Conservation (phyloP, 345 rosid genomes). For the Psidium friedrichsthalianum region DNA sequence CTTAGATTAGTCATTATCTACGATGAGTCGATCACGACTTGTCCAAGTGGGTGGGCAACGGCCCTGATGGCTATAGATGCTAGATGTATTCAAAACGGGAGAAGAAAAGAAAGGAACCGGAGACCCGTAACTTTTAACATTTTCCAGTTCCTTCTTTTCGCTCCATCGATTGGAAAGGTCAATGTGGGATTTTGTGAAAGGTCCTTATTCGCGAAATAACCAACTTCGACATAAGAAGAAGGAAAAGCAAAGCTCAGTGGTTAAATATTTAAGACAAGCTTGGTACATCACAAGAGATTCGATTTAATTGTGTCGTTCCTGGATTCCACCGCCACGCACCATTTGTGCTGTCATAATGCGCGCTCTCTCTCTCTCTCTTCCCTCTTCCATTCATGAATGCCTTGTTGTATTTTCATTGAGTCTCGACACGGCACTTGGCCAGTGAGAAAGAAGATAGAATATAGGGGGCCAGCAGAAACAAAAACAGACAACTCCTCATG, state of each 20-base stretch:
- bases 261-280: neutral
- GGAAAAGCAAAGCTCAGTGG: neutral
- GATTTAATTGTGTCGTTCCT: neutral
- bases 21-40: neutral
- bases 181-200: neutral
- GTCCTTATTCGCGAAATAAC: neutral
- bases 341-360: neutral
- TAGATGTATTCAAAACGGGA: neutral
- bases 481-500: neutral
- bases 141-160: neutral
- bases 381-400: neutral
- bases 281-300: neutral
- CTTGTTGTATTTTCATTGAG: too few species aligned
- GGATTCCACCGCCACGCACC: neutral
- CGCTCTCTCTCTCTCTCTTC: neutral
- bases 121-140: neutral
- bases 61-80: neutral
- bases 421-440: neutral
- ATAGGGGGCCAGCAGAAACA: neutral
- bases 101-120: neutral
- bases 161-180: rapidly evolving
- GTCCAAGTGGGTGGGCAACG: neutral
- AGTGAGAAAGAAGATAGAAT: neutral
- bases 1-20: neutral
- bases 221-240: neutral